Evolutionary conservation across 2,329 filamentous ascomycete species (phyloP).

Genomic region (Dactylellina drechsleri): DNA sequence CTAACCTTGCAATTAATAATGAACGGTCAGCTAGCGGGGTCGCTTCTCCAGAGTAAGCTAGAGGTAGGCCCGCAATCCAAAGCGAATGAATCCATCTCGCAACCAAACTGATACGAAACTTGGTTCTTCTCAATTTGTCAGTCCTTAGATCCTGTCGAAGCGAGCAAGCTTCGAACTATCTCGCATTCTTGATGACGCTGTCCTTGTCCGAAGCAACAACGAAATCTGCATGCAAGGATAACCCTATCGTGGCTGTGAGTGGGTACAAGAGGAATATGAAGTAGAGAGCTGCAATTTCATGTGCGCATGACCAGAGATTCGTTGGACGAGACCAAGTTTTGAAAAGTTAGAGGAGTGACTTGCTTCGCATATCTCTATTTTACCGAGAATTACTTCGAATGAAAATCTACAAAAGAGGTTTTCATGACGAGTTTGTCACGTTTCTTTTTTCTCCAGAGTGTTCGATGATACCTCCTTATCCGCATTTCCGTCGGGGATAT

Average conservation of each 20-base stretch:
- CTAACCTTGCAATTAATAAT: constrained; percentile 1
- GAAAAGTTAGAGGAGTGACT: constrained; percentile 12
- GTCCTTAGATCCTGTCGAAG: constrained; percentile 31
- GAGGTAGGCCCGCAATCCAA: background rate
- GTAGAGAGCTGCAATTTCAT: constrained; percentile 32
- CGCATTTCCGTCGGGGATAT: constrained; percentile 30
- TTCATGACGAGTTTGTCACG: constrained; percentile 23
- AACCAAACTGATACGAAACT: constrained; percentile 20
- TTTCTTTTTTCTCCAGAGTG: constrained; percentile 35
- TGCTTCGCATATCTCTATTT: constrained; percentile 26
- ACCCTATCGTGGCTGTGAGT: constrained; percentile 8
- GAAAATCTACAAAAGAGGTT: constrained; percentile 13
- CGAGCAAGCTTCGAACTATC: background rate
- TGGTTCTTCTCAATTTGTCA: constrained; percentile 5
- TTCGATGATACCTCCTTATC: constrained; percentile 16
- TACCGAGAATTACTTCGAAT: constrained; percentile 30
- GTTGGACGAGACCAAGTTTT: constrained; percentile 32
- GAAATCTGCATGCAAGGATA: constrained; percentile 32
- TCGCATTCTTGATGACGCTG: constrained; percentile 41
- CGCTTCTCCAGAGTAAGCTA: no score
- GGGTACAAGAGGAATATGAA: constrained; percentile 13
- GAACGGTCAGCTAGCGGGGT: no score
- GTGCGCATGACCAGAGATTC: constrained; percentile 50
- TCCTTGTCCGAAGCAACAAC: constrained; percentile 29
- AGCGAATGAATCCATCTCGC: constrained; percentile 3